A percentile compares a stretch with the other conserved stretches of the same genome.
phyloP scores from a whole-genome alignment of 1,139 yeast genomes.

The Diutina sp. region DNA sequence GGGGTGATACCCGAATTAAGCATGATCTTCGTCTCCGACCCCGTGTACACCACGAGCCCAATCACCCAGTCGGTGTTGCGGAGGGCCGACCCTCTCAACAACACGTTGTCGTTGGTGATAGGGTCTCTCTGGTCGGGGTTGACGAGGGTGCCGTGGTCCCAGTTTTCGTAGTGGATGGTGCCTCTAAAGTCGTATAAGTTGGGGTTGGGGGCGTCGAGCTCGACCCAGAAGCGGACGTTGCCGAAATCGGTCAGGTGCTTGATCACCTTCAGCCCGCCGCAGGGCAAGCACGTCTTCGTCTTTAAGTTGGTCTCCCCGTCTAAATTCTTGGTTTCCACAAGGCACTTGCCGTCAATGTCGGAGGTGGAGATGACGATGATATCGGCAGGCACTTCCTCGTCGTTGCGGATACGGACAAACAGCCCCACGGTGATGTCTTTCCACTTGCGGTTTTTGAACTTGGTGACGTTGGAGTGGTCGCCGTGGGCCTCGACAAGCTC shows the following conservation, averaged over 20 bases:
- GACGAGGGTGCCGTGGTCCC: slow-evolving; percentile 32
- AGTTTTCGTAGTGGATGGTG: slow-evolving; percentile 44
- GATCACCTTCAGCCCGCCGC: slow-evolving; percentile 23
- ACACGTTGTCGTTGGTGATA: slow-evolving; percentile 32
- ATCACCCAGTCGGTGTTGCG: slow-evolving; percentile 45
- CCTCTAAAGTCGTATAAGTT: slow-evolving; percentile 67
- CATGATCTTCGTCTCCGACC: slow-evolving; percentile 44
- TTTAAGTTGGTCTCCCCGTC: slow-evolving; percentile 53
- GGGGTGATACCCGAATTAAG: slow-evolving; percentile 46
- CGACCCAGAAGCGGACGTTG: slow-evolving; percentile 25
- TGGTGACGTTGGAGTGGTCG: slow-evolving; percentile 5
- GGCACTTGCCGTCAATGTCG: slow-evolving; percentile 41
- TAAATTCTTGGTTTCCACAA: slow-evolving; percentile 44
- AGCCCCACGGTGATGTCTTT: slow-evolving; percentile 45
- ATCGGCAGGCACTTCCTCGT: slow-evolving; percentile 51
- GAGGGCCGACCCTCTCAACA: slow-evolving; percentile 39
- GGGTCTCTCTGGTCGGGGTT: slow-evolving; percentile 42
- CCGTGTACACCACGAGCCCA: slow-evolving; percentile 40
- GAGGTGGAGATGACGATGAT: slow-evolving; percentile 36
- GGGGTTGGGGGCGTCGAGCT: slow-evolving; percentile 45
- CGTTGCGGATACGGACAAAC: slow-evolving; percentile 56
- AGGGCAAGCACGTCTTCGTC: slow-evolving; percentile 17
- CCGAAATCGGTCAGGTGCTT: slow-evolving; percentile 18
- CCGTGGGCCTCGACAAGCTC: slow-evolving; percentile 11
- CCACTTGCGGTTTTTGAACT: slow-evolving; percentile 19